Base-by-base conservation (phyloP, 768 basidiomycete species). In the Serendipita sp. region DNA sequence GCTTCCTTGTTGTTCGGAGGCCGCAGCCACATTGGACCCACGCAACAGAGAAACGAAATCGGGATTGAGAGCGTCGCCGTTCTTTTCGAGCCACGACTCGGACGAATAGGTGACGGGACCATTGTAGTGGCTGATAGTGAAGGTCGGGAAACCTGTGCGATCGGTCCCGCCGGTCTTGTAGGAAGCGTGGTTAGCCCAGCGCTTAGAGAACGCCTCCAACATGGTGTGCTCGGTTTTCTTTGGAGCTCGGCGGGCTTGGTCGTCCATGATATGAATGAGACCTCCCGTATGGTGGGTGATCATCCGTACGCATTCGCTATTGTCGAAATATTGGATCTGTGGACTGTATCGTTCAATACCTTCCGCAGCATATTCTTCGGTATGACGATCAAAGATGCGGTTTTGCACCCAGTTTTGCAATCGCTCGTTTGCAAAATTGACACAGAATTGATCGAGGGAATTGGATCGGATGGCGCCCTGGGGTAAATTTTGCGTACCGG, bases 371-470 rank as follows among this genome's bases (percentile, higher is more conserved):
- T 94, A 94, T 73, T 98, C 92, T 65, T 82, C 83, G 16, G 86
- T 82, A 67, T 91, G 85, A 5, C 78, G 78, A 73, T 93, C 91
- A 73, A 93, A 94, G 1, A 94, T 76, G 8, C 80, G 79, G 64
- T 84, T 84, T 72, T 92, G 85, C 8, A 87, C 79, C 78, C 88
- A 96, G 68, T 84, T 78, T 63, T 94, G 91, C 16, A 97, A 73
- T 1, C 90, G 85, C 72, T 99, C 96, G 70, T 93, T 93, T 66
- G 94, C 92, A 69, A 91, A 94, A 75, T 98, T 99, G 78, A 97
- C 81, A 74, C 89, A 90, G 73, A 98, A 92, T 68, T 97, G 92
- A 72, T 99, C 93, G 56, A 99, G 83, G 3, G 92, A 93, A 75
- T 99, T 97, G 65, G 88, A 78, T 1, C 91, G 82, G 65, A 85